phyloP scores from a whole-genome alignment of 345 rosid genomes.

The Tarenaya hassleriana region DNA sequence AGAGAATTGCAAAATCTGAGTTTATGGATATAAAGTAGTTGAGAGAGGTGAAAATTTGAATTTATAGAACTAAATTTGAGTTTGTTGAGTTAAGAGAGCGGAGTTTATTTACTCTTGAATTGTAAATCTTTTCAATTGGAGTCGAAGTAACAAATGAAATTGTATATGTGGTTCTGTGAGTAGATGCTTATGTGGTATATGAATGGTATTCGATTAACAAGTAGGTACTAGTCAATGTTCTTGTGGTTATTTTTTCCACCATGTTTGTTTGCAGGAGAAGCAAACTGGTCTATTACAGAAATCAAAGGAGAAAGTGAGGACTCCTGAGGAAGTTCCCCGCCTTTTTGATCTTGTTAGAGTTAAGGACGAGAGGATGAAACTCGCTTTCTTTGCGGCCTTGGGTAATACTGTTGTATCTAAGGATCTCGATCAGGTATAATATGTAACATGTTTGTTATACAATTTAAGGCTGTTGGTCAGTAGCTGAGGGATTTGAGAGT shows the following conservation, averaged over 20 bases:
- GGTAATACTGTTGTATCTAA: constrained; percentile 79
- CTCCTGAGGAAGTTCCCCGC: constrained; percentile 88
- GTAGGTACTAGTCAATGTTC: not conserved
- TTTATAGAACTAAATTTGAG: no score
- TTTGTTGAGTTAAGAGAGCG: no score
- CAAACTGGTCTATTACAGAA: constrained; percentile 58
- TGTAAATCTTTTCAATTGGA: no score
- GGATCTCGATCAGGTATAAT: constrained; percentile 86
- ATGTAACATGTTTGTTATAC: no score
- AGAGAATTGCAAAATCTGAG: no score
- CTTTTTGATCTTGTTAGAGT: constrained; percentile 87
- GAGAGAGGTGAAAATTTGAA: no score
- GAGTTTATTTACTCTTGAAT: no score
- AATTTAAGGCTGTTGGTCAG: constrained; percentile 16
- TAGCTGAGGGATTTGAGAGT: not conserved
- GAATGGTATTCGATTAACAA: not conserved
- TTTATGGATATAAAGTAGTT: no score
- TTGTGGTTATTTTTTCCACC: constrained; percentile 13
- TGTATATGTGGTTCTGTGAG: constrained; percentile 1
- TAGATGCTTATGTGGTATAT: constrained; percentile 5
- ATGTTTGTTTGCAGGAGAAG: constrained; percentile 59
- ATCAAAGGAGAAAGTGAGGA: constrained; percentile 54
- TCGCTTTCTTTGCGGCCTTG: constrained; percentile 82
- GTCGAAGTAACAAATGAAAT: constrained; percentile 7
- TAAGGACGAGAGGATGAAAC: constrained; percentile 84